Evolutionary conservation across 129 eudicot species (phyloP).

Genomic region (Flaveria bidentis): DNA sequence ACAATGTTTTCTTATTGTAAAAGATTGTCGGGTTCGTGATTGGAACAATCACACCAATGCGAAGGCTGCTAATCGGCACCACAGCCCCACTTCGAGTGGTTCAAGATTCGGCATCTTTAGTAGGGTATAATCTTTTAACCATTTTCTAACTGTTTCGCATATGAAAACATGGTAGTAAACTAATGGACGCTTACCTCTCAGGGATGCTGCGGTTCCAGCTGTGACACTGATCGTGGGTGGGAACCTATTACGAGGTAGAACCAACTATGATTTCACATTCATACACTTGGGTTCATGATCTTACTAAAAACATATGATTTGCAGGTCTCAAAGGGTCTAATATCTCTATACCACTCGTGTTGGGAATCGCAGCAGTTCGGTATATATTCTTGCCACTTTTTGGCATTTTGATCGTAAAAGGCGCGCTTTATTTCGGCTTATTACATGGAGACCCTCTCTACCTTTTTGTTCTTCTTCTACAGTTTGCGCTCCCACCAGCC

Average conservation of each 20-base stretch:
- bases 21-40: constrained; percentile 53
- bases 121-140: constrained; percentile 42
- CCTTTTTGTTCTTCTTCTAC: constrained; percentile 68
- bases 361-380: constrained; percentile 58
- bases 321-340: constrained; percentile 67
- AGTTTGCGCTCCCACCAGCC: constrained; percentile 83
- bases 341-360: constrained; percentile 40
- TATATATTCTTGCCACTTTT: constrained; percentile 55
- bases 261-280: constrained; percentile 15
- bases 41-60: constrained; percentile 46
- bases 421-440: constrained; percentile 47
- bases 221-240: constrained; percentile 80
- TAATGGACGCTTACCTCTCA: constrained; percentile 8
- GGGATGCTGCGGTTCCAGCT: constrained; percentile 78
- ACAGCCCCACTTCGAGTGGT: constrained; percentile 55
- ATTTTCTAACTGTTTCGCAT: neutral
- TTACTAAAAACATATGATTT: neutral
- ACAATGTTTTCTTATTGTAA: constrained; percentile 3
- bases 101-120: constrained; percentile 38
- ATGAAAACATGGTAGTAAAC: neutral
- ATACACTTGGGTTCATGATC: neutral
- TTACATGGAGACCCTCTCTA: constrained; percentile 57
- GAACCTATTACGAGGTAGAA: constrained; percentile 71
- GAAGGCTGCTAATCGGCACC: constrained; percentile 46
- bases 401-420: constrained; percentile 60